Percentiles rank a stretch among this genome's conserved stretches.
These are phyloP conservation scores for Aspergillus luchuensis DNA, from an alignment of 2,329 filamentous ascomycete genomes.

Conservation along the genomic window DNA sequence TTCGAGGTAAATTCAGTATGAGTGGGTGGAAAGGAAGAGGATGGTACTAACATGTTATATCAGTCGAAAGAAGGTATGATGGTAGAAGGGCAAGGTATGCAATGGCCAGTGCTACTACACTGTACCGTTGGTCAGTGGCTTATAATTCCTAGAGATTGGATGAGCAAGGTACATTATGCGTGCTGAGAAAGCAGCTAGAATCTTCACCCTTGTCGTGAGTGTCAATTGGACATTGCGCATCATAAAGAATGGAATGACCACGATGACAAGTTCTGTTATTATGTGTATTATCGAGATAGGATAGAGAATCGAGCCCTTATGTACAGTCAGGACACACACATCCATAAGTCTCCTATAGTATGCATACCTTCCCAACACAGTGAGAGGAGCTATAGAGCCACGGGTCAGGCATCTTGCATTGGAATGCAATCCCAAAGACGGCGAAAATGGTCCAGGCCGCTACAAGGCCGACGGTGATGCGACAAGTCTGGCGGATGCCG, in stretches of 20 bases:
- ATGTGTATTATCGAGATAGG: conserved; percentile 21
- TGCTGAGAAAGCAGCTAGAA: conserved; percentile 24
- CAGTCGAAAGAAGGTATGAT: conserved; percentile 20
- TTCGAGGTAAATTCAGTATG: neutral
- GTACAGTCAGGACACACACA: neutral
- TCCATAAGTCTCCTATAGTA: neutral
- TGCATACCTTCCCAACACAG: conserved; percentile 21
- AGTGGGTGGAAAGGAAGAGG: neutral
- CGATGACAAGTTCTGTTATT: conserved; percentile 22
- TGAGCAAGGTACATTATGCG: conserved; percentile 16
- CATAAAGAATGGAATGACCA: conserved; percentile 26
- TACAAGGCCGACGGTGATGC: conserved; percentile 12
- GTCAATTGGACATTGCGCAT: conserved; percentile 29
- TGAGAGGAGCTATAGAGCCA: conserved; percentile 23
- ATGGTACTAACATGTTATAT: conserved; percentile 22
- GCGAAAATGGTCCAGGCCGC: conserved; percentile 23
- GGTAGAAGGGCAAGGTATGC: conserved; percentile 21
- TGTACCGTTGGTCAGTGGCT: neutral
- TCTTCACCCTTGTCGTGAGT: conserved; percentile 21
- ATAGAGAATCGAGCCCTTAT: conserved; percentile 24
- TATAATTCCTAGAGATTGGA: neutral
- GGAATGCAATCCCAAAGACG: conserved; percentile 27
- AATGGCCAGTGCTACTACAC: conserved; percentile 20
- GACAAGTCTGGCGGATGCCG: conserved; percentile 17
- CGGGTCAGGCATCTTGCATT: conserved; percentile 22